phyloP scores from a whole-genome alignment of 352 stramenopile genomes.

The Peronospora farinosa region DNA sequence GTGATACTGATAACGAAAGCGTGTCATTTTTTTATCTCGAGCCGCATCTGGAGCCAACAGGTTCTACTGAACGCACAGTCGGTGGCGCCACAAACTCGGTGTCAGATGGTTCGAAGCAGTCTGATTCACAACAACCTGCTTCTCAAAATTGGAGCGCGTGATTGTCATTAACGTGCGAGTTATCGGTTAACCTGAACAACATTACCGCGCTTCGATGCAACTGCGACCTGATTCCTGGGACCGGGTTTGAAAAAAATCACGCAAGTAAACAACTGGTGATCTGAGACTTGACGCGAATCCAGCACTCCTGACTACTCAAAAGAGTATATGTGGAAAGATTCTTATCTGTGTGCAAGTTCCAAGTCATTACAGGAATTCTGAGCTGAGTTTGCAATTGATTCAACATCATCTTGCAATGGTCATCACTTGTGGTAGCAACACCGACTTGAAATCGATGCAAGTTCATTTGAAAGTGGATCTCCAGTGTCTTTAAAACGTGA shows the following conservation, averaged over 20 bases:
- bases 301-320: no score
- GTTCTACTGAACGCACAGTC: constrained; percentile 19
- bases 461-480: no score
- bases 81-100: constrained; percentile 2
- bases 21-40: constrained; percentile 6
- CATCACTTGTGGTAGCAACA: no score
- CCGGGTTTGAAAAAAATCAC: background rate
- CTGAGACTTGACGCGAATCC: background rate
- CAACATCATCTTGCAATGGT: no score
- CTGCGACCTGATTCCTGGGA: constrained; percentile 1
- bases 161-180: constrained; percentile 11
- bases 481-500: no score
- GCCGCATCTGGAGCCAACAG: constrained; percentile 7
- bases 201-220: constrained; percentile 13
- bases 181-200: constrained; percentile 18
- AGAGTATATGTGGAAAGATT: no score
- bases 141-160: background rate
- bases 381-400: no score
- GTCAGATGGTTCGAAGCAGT: constrained; percentile 18
- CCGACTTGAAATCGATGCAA: no score
- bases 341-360: no score
- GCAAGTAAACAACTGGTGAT: background rate
- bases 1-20: constrained; percentile 14
- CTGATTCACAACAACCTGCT: constrained; percentile 17
- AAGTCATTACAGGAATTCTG: no score